phyloP scores from a whole-genome alignment of 257 asterid genomes.

The Solanum corneliomulleri region DNA sequence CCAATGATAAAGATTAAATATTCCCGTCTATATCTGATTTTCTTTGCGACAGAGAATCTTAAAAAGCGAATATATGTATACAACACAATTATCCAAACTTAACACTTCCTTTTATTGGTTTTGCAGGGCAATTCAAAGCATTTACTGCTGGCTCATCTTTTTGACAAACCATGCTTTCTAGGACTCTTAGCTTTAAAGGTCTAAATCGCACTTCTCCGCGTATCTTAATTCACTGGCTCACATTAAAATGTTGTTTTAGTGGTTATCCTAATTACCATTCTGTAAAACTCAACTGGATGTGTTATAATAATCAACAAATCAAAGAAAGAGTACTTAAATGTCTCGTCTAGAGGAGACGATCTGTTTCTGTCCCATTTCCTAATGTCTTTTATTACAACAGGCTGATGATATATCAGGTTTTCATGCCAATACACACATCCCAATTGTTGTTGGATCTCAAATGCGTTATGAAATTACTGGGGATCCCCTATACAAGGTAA shows the following conservation, averaged over 20 bases:
- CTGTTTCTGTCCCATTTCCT: background rate
- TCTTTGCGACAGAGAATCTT: background rate
- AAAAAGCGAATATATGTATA: background rate
- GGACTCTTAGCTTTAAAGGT: constrained; percentile 84
- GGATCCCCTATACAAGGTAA: constrained; percentile 69
- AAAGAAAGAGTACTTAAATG: background rate
- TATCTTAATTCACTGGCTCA: background rate
- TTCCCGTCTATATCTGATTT: background rate
- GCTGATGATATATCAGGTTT: constrained; percentile 70
- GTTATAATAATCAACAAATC: background rate
- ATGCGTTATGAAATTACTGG: constrained; percentile 91
- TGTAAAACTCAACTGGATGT: background rate
- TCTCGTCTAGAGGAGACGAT: background rate
- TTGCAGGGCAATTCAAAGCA: constrained; percentile 76
- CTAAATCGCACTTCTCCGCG: background rate
- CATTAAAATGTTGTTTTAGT: background rate
- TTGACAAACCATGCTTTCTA: constrained; percentile 92
- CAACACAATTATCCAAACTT: background rate
- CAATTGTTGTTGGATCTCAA: constrained; percentile 82
- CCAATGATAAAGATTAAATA: background rate
- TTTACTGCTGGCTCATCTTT: constrained; percentile 71
- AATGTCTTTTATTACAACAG: constrained; percentile 15
- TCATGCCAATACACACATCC: constrained; percentile 87
- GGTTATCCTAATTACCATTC: background rate
- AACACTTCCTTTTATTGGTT: background rate